phyloP scores from a whole-genome alignment of 306 rosid species.

The Begonia masoniana region DNA sequence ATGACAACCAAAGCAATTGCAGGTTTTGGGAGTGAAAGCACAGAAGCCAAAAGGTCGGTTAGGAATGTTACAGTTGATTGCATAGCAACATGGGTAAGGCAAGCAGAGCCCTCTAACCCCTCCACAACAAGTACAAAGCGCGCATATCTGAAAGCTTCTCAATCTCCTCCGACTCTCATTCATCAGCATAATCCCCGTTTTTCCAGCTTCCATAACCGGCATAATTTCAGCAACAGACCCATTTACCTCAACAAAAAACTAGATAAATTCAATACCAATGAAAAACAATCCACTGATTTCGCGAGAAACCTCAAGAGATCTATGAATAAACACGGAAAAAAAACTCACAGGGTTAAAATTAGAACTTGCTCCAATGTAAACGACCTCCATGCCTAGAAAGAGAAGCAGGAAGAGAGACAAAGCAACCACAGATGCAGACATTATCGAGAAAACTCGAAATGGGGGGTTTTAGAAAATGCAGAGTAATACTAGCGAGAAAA shows the following conservation, averaged over 20 bases:
- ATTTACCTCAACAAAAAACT: conserved; percentile 47
- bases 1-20: conserved; percentile 99
- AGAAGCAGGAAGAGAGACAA: conserved; percentile 46
- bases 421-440: conserved; percentile 42
- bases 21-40: conserved; percentile 92
- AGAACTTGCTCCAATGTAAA: conserved; percentile 26
- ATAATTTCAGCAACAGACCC: conserved; percentile 44
- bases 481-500: conserved; percentile 13
- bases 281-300: conserved; percentile 11
- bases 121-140: conserved; percentile 94
- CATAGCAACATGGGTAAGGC: conserved; percentile 99
- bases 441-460: conserved; percentile 21
- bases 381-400: conserved; percentile 26
- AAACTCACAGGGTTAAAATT: conserved; percentile 43
- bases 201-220: conserved; percentile 53
- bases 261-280: conserved; percentile 4
- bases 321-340: conserved; percentile 12
- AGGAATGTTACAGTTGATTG: conserved; percentile 97
- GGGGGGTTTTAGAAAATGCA: conserved; percentile 8
- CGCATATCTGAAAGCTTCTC: conserved; percentile 89
- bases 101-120: conserved; percentile 83
- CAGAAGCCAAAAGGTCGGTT: conserved; percentile 96
- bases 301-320: conserved; percentile 24
- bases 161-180: conserved; percentile 73
- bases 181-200: conserved; percentile 54